phyloP scores from a whole-genome alignment of 208 protist genomes.

The Jaenimonas drosophilae region DNA sequence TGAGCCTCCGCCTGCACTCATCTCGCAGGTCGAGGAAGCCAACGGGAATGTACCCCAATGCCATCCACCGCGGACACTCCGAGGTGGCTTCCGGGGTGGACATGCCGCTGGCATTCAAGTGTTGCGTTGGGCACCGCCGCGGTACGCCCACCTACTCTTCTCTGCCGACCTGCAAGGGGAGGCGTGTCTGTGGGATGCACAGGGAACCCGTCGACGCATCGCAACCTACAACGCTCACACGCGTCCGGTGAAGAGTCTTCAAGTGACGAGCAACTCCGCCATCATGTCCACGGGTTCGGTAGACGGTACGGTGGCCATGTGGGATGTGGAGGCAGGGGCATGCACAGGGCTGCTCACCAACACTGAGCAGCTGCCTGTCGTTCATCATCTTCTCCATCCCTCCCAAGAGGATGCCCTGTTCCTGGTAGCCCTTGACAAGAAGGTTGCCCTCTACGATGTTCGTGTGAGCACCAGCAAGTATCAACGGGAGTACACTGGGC shows the following conservation, averaged over 20 bases:
- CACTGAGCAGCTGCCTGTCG: slow-evolving; percentile 35
- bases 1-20: slow-evolving; percentile 35
- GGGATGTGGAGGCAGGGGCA: slow-evolving; percentile 92
- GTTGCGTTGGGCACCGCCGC: slow-evolving; percentile 88
- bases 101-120: slow-evolving; percentile 84
- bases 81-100: slow-evolving; percentile 9
- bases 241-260: slow-evolving; percentile 86
- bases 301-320: slow-evolving; percentile 83
- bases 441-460: slow-evolving; percentile 85
- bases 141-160: slow-evolving; percentile 91
- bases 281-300: slow-evolving; percentile 89
- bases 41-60: neutral
- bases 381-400: slow-evolving; percentile 72
- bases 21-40: slow-evolving; percentile 14
- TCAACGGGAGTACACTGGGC: slow-evolving; percentile 93
- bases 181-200: slow-evolving; percentile 83
- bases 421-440: slow-evolving; percentile 47
- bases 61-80: slow-evolving; percentile 2
- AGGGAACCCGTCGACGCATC: slow-evolving; percentile 51
- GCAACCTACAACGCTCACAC: slow-evolving; percentile 91
- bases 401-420: slow-evolving; percentile 35
- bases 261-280: slow-evolving; percentile 75
- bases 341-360: slow-evolving; percentile 62
- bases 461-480: slow-evolving; percentile 38
- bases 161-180: slow-evolving; percentile 81